Evolutionary conservation across 441 rosid species (phyloP).

Genomic region (Populus hybrid): DNA sequence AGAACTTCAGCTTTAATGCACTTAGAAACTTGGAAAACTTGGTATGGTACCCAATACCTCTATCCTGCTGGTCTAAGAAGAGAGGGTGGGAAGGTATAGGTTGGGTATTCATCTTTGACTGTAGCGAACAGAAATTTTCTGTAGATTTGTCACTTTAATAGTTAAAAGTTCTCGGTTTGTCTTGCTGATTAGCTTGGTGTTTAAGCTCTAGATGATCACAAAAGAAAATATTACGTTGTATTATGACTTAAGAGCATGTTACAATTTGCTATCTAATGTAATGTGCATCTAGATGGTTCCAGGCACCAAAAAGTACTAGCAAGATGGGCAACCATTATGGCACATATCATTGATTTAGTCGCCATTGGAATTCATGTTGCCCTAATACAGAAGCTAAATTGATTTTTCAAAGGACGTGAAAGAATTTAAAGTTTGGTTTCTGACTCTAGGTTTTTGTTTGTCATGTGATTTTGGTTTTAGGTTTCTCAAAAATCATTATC

Average conservation of each 20-base stretch:
- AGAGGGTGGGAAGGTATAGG: neutral
- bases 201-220: neutral
- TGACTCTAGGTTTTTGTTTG: neutral
- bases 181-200: neutral
- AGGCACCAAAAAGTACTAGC: neutral
- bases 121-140: neutral
- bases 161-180: neutral
- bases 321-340: neutral
- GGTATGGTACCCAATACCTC: neutral
- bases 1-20: neutral
- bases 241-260: neutral
- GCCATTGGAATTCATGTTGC: neutral
- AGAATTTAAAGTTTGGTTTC: neutral
- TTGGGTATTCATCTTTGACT: neutral
- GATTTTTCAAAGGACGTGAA: neutral
- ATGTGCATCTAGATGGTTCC: neutral
- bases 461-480: constrained; percentile 35
- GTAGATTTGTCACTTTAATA: neutral
- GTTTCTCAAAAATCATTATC: constrained; percentile 74
- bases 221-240: neutral
- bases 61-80: neutral
- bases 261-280: neutral
- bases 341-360: neutral
- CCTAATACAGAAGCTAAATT: neutral
- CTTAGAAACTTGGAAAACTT: neutral